phyloP scores from a whole-genome alignment of 495 filamentous ascomycete species.

The Penicillium nucicola region DNA sequence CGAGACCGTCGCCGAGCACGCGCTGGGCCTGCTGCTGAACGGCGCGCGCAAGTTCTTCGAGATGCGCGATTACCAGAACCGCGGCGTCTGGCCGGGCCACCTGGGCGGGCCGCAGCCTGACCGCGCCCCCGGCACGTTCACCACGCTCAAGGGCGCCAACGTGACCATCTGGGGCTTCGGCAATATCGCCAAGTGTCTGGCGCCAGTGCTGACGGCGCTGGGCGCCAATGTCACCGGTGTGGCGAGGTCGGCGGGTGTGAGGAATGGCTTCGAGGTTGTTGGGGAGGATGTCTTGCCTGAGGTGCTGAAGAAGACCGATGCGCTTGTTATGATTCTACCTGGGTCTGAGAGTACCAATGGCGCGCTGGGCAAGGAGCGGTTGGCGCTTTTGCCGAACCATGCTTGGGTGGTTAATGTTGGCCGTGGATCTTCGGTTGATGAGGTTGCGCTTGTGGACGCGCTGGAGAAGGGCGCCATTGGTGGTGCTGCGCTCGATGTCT shows the following conservation, averaged over 20 bases:
- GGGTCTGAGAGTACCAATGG: slow-evolving; percentile 23
- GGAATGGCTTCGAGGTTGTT: slow-evolving; percentile 42
- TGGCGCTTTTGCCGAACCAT: slow-evolving; percentile 47
- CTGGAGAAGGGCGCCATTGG: slow-evolving; percentile 51
- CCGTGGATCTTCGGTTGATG: slow-evolving; percentile 64
- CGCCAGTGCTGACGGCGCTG: slow-evolving; percentile 23
- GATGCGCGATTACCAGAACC: slow-evolving; percentile 57
- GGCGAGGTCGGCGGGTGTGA: slow-evolving; percentile 23
- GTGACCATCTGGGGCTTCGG: slow-evolving; percentile 32
- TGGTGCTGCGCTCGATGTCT: slow-evolving; percentile 64
- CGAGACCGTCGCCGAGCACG: slow-evolving; percentile 57
- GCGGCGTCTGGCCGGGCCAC: slow-evolving; percentile 51
- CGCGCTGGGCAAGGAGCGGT: slow-evolving; percentile 22
- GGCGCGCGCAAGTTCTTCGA: slow-evolving; percentile 51
- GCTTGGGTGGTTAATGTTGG: slow-evolving; percentile 68
- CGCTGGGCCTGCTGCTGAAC: slow-evolving; percentile 49
- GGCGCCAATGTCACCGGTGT: slow-evolving; percentile 25
- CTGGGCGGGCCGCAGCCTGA: slow-evolving; percentile 49
- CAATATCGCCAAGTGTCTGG: slow-evolving; percentile 33
- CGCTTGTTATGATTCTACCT: slow-evolving; percentile 30
- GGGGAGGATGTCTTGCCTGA: slow-evolving; percentile 28
- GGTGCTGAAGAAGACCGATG: slow-evolving; percentile 25
- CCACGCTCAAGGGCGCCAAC: slow-evolving; percentile 49
- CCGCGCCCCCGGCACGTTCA: slow-evolving; percentile 49
- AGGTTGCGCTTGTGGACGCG: slow-evolving; percentile 62